Evolutionary conservation across 305 asterid species (phyloP).

Genomic region (Fraxinus greggii): DNA sequence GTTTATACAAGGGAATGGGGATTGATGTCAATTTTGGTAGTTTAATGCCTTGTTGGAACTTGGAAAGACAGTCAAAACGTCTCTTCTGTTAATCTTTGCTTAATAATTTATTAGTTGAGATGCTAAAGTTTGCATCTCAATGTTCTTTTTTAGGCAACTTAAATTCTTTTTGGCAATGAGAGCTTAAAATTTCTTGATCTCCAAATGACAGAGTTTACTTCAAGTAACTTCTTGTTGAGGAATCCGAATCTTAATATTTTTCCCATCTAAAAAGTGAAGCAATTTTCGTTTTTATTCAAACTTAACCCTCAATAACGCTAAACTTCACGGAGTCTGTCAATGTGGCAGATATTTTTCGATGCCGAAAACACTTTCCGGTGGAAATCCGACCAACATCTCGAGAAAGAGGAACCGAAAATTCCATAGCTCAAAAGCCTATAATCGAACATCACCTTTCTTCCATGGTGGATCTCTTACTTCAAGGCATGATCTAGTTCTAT

Average conservation of each 20-base stretch:
- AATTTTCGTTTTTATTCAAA: background rate
- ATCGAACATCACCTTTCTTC: slow-evolving; percentile 63
- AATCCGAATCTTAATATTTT: too few relatives aligned
- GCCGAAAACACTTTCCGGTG: slow-evolving; percentile 61
- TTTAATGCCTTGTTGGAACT: too few relatives aligned
- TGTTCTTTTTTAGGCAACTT: too few relatives aligned
- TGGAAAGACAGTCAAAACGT: too few relatives aligned
- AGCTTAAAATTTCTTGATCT: too few relatives aligned
- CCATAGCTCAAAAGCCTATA: slow-evolving; percentile 27
- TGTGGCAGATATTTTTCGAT: slow-evolving; percentile 73
- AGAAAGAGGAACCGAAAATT: too few relatives aligned
- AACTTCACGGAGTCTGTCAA: slow-evolving; percentile 62
- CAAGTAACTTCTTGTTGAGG: slow-evolving; percentile 37
- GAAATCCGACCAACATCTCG: slow-evolving; percentile 45
- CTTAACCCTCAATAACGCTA: slow-evolving; percentile 7
- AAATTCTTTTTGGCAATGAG: too few relatives aligned
- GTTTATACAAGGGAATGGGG: too few relatives aligned
- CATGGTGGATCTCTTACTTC: slow-evolving; percentile 76
- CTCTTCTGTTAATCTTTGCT: too few relatives aligned
- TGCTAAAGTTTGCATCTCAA: too few relatives aligned
- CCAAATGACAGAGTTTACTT: slow-evolving; percentile 13
- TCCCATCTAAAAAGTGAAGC: background rate
- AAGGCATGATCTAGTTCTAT: slow-evolving; percentile 44
- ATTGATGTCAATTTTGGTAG: too few relatives aligned
- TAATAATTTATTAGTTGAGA: too few relatives aligned